Conservation (phyloP, 768 basidiomycete genomes). For the Crassisporium funariophilum region DNA sequence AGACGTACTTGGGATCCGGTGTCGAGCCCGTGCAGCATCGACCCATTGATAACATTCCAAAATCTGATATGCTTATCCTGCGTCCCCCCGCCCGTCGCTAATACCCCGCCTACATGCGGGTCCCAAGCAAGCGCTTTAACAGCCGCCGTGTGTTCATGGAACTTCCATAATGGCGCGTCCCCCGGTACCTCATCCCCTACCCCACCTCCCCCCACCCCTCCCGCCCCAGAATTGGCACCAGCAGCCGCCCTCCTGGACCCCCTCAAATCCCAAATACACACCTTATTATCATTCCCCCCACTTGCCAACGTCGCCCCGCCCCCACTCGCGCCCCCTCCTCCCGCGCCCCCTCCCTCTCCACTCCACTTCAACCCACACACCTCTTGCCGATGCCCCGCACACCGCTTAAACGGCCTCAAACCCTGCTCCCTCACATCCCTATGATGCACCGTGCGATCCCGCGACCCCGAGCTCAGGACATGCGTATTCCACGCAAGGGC, state of each 20-base stretch:
- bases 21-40: conserved; percentile 84
- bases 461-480: conserved; percentile 86
- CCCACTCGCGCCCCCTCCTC: conserved; percentile 80
- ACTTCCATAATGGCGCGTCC: conserved; percentile 85
- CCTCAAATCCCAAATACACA: conserved; percentile 94
- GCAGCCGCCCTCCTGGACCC: conserved; percentile 53
- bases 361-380: conserved; percentile 97
- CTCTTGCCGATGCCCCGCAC: conserved; percentile 84
- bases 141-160: conserved; percentile 95
- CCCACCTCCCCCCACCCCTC: conserved; percentile 23
- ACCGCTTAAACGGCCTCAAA: conserved; percentile 66
- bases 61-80: conserved; percentile 98
- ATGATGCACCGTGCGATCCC: conserved; percentile 89
- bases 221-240: conserved; percentile 23
- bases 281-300: conserved; percentile 98
- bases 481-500: conserved; percentile 93
- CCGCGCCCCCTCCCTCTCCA: conserved; percentile 43
- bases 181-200: conserved; percentile 35
- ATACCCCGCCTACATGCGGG: conserved; percentile 86
- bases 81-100: conserved; percentile 97
- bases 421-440: conserved; percentile 84
- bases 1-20: conserved; percentile 89
- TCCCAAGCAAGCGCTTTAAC: conserved; percentile 99
- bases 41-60: conserved; percentile 92
- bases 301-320: conserved; percentile 76